Evolutionary conservation across 225 moss, liverwort and hornwort genomes (phyloP), one percentile per base, ranked within the genome.

Genomic region (Pleurozium schreberi): DNA sequence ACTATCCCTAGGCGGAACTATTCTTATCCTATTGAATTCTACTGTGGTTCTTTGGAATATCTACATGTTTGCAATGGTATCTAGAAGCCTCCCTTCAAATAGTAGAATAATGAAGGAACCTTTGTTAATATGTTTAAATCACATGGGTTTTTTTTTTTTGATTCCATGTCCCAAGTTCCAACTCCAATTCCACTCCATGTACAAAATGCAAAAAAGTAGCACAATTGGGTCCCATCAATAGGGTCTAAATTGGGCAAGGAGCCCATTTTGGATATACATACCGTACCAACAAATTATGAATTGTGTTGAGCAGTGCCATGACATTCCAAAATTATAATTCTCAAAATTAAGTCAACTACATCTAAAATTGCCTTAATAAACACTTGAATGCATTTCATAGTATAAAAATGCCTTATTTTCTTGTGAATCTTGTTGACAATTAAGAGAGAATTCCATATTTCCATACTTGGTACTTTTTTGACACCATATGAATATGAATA

Each of bases 191-290:
- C 0, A 42, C 17, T 47, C 30, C 30, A 17, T 38, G 2, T 30
- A 30, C 2, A 73, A 1, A 75, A 52, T 52, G 12, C 75, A 75
- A 75, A 52, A 22, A 34, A 47, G 27, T 61, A 1, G 8, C 2
- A 2, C 33, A 49, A 75, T 20, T 50, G 21, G 8, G 4, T 75
- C 3, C 34, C 3, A 45, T 45, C 0, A 30, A 0, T 22, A 52
- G 7, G 21, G 5, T 17, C 6, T 22, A 1, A 20, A 34, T 23
- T 36, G 36, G 2, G 0, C 0, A 75, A 0, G 7, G 14, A 0
- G 11, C 2, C 31, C 31, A 30, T 20, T 12, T 50, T 12, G 8
- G 1, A n/a, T n/a, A 16, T 38, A 25, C 6, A 25, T 55, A 38
- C 2, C 9, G 36, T 38, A 21, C 5, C 17, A 25, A 23, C 49